Percentiles rank a stretch among this genome's conserved stretches.
Evolutionary conservation across 2,329 filamentous ascomycete genomes (phyloP).

Genomic region (Periglandula ipomoeae): DNA sequence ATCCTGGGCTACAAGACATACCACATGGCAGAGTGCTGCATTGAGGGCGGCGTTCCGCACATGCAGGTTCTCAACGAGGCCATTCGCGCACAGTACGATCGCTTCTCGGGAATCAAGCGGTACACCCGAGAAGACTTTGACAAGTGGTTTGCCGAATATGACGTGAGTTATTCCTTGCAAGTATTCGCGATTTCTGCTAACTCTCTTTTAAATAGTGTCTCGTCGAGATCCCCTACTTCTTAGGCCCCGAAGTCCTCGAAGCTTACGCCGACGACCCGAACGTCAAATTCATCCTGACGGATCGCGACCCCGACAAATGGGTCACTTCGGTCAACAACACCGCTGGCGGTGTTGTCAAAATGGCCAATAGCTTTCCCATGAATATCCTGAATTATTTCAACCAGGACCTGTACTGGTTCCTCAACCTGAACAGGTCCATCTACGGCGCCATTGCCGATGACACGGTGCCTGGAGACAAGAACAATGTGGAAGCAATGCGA

Average conservation of each 20-base stretch:
- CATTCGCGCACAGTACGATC: slow-evolving; percentile 19
- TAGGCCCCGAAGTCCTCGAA: slow-evolving; percentile 17
- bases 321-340: slow-evolving; percentile 17
- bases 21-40: slow-evolving; percentile 24
- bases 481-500: slow-evolving; percentile 1
- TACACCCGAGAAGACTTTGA: slow-evolving; percentile 23
- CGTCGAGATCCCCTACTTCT: slow-evolving; percentile 14
- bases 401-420: slow-evolving; percentile 3
- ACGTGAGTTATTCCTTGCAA: slow-evolving; percentile 17
- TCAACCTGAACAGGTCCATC: slow-evolving; percentile 2
- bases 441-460: slow-evolving; percentile 1
- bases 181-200: slow-evolving; percentile 9
- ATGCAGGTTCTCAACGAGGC: slow-evolving; percentile 21
- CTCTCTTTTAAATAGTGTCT: slow-evolving; percentile 5
- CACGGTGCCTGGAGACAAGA: background rate
- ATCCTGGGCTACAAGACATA: slow-evolving; percentile 27
- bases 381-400: slow-evolving; percentile 18
- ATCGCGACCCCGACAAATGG: slow-evolving; percentile 27
- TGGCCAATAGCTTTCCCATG: slow-evolving; percentile 15
- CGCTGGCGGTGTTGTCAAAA: slow-evolving; percentile 5
- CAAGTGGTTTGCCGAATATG: slow-evolving; percentile 30
- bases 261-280: slow-evolving; percentile 23
- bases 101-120: slow-evolving; percentile 1
- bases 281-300: slow-evolving; percentile 26
- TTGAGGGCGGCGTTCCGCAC: slow-evolving; percentile 10